Evolutionary conservation across 345 rosid genomes (phyloP), one percentile per base, ranked within the genome.

Genomic region (Reutealis trisperma): DNA sequence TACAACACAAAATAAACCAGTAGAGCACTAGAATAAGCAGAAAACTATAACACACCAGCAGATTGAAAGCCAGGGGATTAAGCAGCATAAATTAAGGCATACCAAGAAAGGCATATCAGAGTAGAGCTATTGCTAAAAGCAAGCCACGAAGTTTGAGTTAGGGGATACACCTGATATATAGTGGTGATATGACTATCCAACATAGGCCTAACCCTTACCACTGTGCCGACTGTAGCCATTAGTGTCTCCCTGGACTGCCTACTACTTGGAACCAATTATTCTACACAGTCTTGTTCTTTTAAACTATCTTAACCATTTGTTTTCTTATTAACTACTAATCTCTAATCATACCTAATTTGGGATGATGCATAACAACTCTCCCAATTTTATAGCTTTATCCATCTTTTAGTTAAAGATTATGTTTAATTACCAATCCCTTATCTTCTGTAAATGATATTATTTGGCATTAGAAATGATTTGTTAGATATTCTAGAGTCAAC

Each of bases 161-260:
- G n/a, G n/a, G n/a, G n/a, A n/a, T n/a, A n/a, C n/a, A n/a, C n/a
- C n/a, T n/a, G n/a, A n/a, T n/a, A n/a, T 96, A 96, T 71, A 85
- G 93, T 21, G 99, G 98, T 5, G 94, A 92, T 75, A 74, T 93
- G 72, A 96, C 70, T 77, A 90, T 91, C 0, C 77, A 71, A 6
- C 88, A 92, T 66, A 87, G 87, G 78, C 90, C 92, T 59, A 89
- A 86, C 78, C 98, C 99, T 0, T 84, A 58, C 8, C 85, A 84
- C 34, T 91, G 91, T 34, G 96, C 98, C 13, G 99, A 96, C 84
- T 93, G 99, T 81, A 96, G 99, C 88, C 99, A 96, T 77, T 96
- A 98, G 99, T 96, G 99, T 88, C 96, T 96, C 70, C 99, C 99
- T 75, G 99, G 99, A 47, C 80, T 96, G 58, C 98, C 97, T 67